A percentile compares a stretch with the other conserved stretches of the same genome.
Evolutionary conservation across 495 filamentous ascomycete species (phyloP).

Genomic region (Lasiosphaeria hispida): DNA sequence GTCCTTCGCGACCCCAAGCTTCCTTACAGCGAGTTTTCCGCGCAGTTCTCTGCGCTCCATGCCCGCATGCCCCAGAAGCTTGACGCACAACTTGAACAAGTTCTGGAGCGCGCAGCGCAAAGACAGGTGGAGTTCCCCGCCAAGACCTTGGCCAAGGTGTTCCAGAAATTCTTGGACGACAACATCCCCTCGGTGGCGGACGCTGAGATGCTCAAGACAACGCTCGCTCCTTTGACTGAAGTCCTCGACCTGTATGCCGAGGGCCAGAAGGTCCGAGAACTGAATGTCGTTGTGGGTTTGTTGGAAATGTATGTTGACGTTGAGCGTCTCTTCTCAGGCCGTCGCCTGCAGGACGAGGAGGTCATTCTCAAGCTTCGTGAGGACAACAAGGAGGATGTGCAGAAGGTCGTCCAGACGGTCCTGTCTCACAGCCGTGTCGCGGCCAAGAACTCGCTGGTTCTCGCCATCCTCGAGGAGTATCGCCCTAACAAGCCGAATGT

Average conservation of each 20-base stretch:
- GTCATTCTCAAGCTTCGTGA: constrained; percentile 92
- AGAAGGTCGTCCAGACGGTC: constrained; percentile 78
- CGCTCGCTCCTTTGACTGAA: constrained; percentile 72
- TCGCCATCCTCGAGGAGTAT: constrained; percentile 92
- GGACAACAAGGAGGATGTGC: constrained; percentile 89
- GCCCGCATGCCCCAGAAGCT: constrained; percentile 94
- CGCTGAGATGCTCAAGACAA: constrained; percentile 65
- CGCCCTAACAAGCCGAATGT: constrained; percentile 88
- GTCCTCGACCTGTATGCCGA: constrained; percentile 83
- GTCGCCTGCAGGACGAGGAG: constrained; percentile 85
- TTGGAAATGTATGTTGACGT: constrained; percentile 77
- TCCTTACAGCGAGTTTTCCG: constrained; percentile 93
- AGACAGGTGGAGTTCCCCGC: constrained; percentile 88
- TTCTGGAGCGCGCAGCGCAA: constrained; percentile 75
- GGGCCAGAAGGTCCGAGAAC: constrained; percentile 88
- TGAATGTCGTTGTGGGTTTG: constrained; percentile 72
- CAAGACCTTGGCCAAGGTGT: constrained; percentile 78
- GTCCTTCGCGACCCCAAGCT: constrained; percentile 88
- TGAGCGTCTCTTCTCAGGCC: constrained; percentile 82
- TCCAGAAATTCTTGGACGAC: constrained; percentile 86
- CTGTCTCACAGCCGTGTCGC: constrained; percentile 90
- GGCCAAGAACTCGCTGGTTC: constrained; percentile 90
- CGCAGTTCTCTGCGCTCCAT: constrained; percentile 92
- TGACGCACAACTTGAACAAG: constrained; percentile 72
- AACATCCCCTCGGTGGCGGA: constrained; percentile 64